Evolutionary conservation across 805 yeast species (phyloP).

Genomic region (Wickerhamiella cacticola): DNA sequence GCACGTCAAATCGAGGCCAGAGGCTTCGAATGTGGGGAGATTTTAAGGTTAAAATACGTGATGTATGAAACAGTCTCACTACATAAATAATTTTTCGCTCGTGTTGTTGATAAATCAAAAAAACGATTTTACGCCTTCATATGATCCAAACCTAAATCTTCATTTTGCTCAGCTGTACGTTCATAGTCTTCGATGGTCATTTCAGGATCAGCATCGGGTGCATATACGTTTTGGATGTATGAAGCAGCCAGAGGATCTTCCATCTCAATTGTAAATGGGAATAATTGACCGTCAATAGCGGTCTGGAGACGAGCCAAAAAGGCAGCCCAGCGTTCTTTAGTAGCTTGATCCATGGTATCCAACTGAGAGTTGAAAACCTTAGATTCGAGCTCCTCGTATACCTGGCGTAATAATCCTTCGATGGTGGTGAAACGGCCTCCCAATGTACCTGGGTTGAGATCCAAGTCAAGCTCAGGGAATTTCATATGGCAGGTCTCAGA

Average conservation of each 20-base stretch:
- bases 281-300: conserved; percentile 69
- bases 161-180: conserved; percentile 81
- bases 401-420: conserved; percentile 86
- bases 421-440: conserved; percentile 97
- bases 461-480: conserved; percentile 81
- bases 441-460: conserved; percentile 87
- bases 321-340: conserved; percentile 68
- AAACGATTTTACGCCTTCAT: conserved; percentile 21
- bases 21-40: too few relatives aligned
- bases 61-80: not conserved
- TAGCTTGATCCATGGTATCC: conserved; percentile 76
- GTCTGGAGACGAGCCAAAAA: conserved; percentile 64
- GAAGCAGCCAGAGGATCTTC: conserved; percentile 93
- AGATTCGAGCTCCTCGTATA: conserved; percentile 72
- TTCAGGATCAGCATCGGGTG: conserved; percentile 96
- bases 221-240: conserved; percentile 94
- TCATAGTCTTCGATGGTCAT: conserved; percentile 85
- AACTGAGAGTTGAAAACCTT: conserved; percentile 78
- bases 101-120: not conserved
- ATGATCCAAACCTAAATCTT: conserved; percentile 65
- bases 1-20: too few relatives aligned
- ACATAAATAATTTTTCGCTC: not conserved
- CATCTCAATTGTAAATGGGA: conserved; percentile 69
- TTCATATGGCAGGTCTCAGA: conserved; percentile 82
- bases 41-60: too few relatives aligned